Conservation (phyloP, 257 asterid species). For the Scutellaria galericulata region DNA sequence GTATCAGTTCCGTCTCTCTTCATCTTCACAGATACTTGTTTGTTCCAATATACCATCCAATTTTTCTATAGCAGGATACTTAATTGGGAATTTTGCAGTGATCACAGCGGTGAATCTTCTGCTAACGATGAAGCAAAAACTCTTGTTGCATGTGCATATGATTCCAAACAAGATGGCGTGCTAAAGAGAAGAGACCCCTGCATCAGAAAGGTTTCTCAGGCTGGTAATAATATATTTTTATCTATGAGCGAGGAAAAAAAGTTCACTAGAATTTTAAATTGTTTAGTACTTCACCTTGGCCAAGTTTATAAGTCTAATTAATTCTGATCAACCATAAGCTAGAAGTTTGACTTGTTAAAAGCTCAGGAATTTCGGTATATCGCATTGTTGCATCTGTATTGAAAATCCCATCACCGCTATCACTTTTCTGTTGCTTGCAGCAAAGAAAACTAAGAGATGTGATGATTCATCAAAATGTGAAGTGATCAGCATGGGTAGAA, state of each 20-base stretch:
- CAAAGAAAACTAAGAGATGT: constrained; percentile 41
- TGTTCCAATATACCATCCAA: not conserved
- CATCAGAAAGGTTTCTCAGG: constrained; percentile 45
- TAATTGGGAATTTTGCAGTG: constrained; percentile 42
- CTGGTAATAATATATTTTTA: constrained; percentile 47
- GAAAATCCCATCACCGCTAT: not conserved
- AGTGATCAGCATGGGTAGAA: constrained; percentile 39
- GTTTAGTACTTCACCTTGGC: not conserved
- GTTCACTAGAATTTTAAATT: constrained; percentile 2
- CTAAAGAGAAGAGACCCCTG: constrained; percentile 42
- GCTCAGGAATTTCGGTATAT: not conserved
- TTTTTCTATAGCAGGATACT: constrained; percentile 23
- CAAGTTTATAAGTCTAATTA: not conserved
- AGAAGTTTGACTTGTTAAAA: not conserved
- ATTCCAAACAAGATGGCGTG: constrained; percentile 40
- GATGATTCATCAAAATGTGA: constrained; percentile 48
- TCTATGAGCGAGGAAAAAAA: not conserved
- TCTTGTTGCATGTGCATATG: constrained; percentile 33
- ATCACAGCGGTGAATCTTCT: constrained; percentile 39
- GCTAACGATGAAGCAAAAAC: constrained; percentile 43
- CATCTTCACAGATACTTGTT: not conserved
- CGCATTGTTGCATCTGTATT: not conserved
- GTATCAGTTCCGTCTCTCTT: no score
- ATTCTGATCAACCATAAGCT: not conserved
- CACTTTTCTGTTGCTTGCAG: constrained; percentile 47